Evolutionary conservation across 78 protist species (phyloP).

Genomic region (Protostelium mycophagum): DNA sequence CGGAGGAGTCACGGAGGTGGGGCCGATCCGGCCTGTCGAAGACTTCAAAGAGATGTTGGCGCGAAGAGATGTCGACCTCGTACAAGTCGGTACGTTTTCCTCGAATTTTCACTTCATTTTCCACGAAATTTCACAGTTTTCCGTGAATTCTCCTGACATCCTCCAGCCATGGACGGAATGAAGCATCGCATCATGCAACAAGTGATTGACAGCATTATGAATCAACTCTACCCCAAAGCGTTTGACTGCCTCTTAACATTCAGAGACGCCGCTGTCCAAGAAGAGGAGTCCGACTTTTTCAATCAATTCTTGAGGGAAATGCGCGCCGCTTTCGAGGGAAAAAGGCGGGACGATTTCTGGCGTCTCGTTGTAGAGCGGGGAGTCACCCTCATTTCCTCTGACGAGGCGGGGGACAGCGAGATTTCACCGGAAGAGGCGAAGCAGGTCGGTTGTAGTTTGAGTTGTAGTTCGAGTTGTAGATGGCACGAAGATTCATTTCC

Average conservation of each 20-base stretch:
- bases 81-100: not conserved
- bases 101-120: not conserved
- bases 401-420: slow-evolving; percentile 24
- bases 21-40: slow-evolving; percentile 59
- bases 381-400: slow-evolving; percentile 18
- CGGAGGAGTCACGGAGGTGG: slow-evolving; percentile 58
- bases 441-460: not conserved
- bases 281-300: slow-evolving; percentile 50
- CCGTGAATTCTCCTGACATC: no score
- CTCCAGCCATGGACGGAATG: slow-evolving; percentile 54
- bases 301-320: slow-evolving; percentile 39
- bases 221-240: slow-evolving; percentile 63
- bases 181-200: slow-evolving; percentile 33
- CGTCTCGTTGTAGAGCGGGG: slow-evolving; percentile 3
- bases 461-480: no score
- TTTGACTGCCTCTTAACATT: slow-evolving; percentile 44
- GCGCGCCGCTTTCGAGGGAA: slow-evolving; percentile 28
- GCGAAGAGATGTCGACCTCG: slow-evolving; percentile 64
- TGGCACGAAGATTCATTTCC: no score
- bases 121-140: no score
- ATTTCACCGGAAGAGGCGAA: slow-evolving; percentile 16
- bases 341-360: slow-evolving; percentile 65
- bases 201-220: slow-evolving; percentile 51
- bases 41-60: slow-evolving; percentile 63
- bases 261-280: slow-evolving; percentile 55